Conservation (phyloP, 139 green algal species). For the Coccomyxa sp. region DNA sequence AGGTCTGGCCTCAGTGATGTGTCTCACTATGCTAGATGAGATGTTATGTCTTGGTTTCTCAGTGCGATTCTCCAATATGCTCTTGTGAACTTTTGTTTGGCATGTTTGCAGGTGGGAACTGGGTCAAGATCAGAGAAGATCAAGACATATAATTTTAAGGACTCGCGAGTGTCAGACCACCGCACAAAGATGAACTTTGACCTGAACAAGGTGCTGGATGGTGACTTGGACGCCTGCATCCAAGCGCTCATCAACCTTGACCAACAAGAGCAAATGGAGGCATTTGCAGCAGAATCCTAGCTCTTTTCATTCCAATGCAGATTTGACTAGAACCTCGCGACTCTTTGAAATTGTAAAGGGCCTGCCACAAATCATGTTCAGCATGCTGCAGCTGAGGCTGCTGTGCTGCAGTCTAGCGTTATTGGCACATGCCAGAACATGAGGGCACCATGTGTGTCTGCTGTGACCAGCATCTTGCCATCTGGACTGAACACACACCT, state of each 20-base stretch:
- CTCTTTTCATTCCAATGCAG: neutral
- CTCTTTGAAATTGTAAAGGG: neutral
- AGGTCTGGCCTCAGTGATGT: constrained; percentile 21
- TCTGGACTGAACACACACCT: neutral
- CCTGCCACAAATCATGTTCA: neutral
- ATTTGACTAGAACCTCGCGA: neutral
- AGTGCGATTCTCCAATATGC: too few relatives aligned
- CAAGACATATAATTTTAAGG: constrained; percentile 99
- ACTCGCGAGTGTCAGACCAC: constrained; percentile 91
- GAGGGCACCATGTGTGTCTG: neutral
- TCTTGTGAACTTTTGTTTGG: too few relatives aligned
- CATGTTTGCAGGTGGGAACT: constrained; percentile 74
- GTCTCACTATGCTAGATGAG: neutral
- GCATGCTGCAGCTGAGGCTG: neutral
- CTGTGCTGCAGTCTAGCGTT: neutral
- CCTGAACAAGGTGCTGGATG: constrained; percentile 77
- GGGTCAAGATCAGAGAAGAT: constrained; percentile 95
- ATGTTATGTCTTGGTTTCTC: too few relatives aligned
- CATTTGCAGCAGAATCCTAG: constrained; percentile 34
- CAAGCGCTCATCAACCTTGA: constrained; percentile 75
- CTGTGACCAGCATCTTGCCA: neutral
- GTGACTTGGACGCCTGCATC: constrained; percentile 79
- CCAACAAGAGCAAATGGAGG: constrained; percentile 78
- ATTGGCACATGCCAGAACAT: neutral
- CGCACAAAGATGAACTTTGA: constrained; percentile 94